Base-by-base conservation (phyloP, 2,329 filamentous ascomycete species). In the Xylaria arbuscula region DNA sequence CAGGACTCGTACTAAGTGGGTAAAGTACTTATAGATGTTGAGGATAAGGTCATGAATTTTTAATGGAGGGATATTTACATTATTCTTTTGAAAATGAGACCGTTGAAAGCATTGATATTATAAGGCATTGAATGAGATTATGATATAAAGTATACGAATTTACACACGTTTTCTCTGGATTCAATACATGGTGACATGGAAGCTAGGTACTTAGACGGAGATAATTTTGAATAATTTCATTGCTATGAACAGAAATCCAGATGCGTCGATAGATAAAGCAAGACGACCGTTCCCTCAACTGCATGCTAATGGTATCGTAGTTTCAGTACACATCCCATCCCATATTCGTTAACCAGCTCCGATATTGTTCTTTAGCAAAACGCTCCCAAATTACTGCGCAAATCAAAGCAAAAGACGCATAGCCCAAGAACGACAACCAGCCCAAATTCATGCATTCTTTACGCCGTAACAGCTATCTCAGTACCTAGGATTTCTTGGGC, bases 401-500 rank as follows among this genome's bases (percentile, higher is more conserved):
- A 22, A 47, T 17, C 47, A 24, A 53, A 32, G 54, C n/a, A 2
- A 24, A 13, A 45, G n/a, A 45, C 17, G 32, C 24, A 40, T 24
- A 47, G 24, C 36, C 17, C 17, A 34, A 64, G 38, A 51, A 47
- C 11, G 3, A 22, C 22, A 45, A 45, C 22, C 45, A 57, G 28
- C 8, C 24, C 22, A 50, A 8, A 22, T 24, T 56, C 10, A n/a
- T 50, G 40, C 24, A 50, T 36, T 51, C 22, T 15, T 61, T 62
- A 69, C 45, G 67, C 69, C 34, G 34, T 55, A 22, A 69, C 61
- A 10, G 62, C 56, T 32, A 70, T 62, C 22, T 64, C 62, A 19
- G 65, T 58, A 24, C 66, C 69, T 53, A 76, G 72, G 61, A 92
- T 86, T 80, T 93, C 91, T 75, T 91, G 87, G 5, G 91, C 91